phyloP scores from a whole-genome alignment of 2,329 filamentous ascomycete genomes.

The Parasarocladium wereldwijsianum region DNA sequence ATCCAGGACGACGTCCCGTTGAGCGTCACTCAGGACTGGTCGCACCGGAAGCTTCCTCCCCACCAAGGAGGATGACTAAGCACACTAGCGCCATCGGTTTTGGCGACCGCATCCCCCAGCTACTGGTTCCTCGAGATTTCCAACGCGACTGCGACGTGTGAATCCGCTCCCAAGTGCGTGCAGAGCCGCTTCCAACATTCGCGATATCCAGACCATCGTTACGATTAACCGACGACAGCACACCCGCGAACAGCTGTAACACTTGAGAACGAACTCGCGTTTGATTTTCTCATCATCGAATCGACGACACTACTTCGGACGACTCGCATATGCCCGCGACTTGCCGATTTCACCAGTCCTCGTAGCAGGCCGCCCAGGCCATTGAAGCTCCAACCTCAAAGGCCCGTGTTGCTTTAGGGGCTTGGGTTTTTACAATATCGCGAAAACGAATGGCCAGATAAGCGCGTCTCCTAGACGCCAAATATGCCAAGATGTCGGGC shows the following conservation, averaged over 20 bases:
- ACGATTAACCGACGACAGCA: slow-evolving; percentile 1
- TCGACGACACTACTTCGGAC: not conserved
- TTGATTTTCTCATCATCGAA: too few relatives aligned
- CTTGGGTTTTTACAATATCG: slow-evolving; percentile 8
- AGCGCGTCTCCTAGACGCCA: slow-evolving; percentile 20
- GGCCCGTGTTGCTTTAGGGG: slow-evolving; percentile 3
- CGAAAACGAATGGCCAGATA: slow-evolving; percentile 20
- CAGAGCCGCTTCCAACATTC: too few relatives aligned
- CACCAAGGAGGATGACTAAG: too few relatives aligned
- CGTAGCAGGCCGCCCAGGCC: too few relatives aligned
- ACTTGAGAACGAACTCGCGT: not conserved
- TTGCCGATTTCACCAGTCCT: not conserved
- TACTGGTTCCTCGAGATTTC: slow-evolving; percentile 23
- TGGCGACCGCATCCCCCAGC: slow-evolving; percentile 24
- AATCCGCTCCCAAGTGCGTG: too few relatives aligned
- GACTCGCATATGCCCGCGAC: not conserved
- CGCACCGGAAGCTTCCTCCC: too few relatives aligned
- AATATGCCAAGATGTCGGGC: slow-evolving; percentile 44
- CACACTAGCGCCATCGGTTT: slow-evolving; percentile 28
- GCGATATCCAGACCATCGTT: slow-evolving; percentile 4
- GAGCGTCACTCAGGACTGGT: too few relatives aligned
- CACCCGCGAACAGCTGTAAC: slow-evolving; percentile 4
- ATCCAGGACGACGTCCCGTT: too few relatives aligned
- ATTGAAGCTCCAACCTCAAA: slow-evolving; percentile 4
- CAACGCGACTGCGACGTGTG: slow-evolving; percentile 17